A percentile compares a stretch with the other conserved stretches of the same genome.
Evolutionary conservation across 148 eudicot genomes (phyloP).

Genomic region (Rhododendron molle): DNA sequence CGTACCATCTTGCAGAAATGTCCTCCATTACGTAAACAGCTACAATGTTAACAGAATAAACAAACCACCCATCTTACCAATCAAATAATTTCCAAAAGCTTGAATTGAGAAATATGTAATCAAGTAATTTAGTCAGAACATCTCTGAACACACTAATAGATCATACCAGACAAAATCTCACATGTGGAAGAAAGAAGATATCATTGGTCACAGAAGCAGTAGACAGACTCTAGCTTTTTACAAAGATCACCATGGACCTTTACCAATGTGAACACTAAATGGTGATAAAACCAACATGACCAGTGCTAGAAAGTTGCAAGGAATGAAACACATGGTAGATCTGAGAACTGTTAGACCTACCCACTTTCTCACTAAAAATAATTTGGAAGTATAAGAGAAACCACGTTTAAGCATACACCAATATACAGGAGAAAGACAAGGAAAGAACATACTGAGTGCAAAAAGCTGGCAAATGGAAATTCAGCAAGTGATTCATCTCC

Average conservation of each 20-base stretch:
- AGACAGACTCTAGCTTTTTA: not conserved
- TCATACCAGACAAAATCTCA: not conserved
- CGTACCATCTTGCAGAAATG: not conserved
- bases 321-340: not conserved
- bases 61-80: not conserved
- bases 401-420: not conserved
- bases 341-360: not conserved
- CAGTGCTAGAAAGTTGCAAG: not conserved
- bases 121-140: not conserved
- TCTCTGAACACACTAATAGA: not conserved
- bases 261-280: not conserved
- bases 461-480: slow-evolving; percentile 81
- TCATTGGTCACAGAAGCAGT: not conserved
- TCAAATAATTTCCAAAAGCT: not conserved
- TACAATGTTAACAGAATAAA: not conserved
- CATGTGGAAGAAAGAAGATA: not conserved
- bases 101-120: not conserved
- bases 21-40: not conserved
- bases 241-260: not conserved
- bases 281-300: not conserved
- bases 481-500: slow-evolving; percentile 93
- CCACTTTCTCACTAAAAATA: not conserved
- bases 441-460: slow-evolving; percentile 56
- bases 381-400: slow-evolving; percentile 1
- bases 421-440: not conserved